These are phyloP conservation scores for Akanthomyces dipterigenus DNA, from an alignment of 2,329 filamentous ascomycete species.

Conservation along the genomic window DNA sequence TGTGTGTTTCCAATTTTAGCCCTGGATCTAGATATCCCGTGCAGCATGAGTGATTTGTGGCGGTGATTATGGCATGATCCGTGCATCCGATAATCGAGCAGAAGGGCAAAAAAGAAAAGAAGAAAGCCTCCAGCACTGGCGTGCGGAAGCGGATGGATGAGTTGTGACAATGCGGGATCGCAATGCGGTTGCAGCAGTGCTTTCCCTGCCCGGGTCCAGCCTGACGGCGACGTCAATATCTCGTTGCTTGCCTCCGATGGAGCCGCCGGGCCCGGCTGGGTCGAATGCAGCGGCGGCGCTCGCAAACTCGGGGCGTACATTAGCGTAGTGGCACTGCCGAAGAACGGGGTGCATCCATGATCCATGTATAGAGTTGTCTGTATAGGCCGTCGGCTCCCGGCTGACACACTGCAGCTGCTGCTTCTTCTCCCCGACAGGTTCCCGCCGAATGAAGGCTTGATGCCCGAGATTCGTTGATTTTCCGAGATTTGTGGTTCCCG, in stretches of 20 bases:
- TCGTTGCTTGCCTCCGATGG: neutral
- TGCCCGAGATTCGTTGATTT: no score
- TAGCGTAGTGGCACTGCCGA: neutral
- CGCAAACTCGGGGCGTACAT: neutral
- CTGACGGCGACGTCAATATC: neutral
- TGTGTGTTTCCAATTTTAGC: no score
- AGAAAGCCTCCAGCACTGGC: neutral
- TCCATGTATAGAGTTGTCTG: neutral
- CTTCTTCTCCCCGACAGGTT: neutral
- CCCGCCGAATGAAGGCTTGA: neutral
- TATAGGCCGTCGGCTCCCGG: slow-evolving; percentile 4
- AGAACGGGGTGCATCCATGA: neutral
- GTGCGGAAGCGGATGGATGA: neutral
- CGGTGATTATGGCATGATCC: neutral
- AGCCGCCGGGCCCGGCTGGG: neutral
- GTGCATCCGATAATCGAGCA: neutral
- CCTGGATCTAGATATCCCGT: neutral
- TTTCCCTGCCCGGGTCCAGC: neutral
- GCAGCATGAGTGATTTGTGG: neutral
- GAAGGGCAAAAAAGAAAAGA: neutral
- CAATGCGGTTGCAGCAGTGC: neutral
- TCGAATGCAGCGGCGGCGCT: neutral
- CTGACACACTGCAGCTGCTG: neutral
- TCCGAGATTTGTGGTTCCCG: no score
- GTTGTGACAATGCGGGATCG: neutral